Evolutionary conservation across 441 rosid species (phyloP), one percentile per base, ranked within the genome.

Genomic region (Corymbia calophylla): DNA sequence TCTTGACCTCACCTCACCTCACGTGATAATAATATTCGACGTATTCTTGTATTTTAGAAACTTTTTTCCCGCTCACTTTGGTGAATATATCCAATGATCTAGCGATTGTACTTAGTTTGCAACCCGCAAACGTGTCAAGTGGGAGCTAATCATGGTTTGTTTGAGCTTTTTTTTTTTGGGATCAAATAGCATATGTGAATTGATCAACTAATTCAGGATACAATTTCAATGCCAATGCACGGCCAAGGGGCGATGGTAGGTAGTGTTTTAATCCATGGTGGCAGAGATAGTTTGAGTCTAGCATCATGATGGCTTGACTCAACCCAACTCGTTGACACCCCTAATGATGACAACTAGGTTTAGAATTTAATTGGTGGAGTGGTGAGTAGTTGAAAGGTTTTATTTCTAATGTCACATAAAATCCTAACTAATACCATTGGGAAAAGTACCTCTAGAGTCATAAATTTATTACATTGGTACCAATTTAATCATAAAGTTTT

Each of bases 381-480:
- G 8, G 16, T 27, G 66, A 27, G 6, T 5, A 6, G 29, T 23
- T 58, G 29, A 58, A 68, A 39, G 29, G 5, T 73, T 39, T 73
- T 73, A 39, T 39, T 18, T 35, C 49, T 73, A 73, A 21, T 73
- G 5, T 27, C 7, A 21, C 82, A 35, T 73, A 21, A 39, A 39
- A 73, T 39, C 1, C 82, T 11, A 39, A 39, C 1, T 19, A 73
- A 21, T 73, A 21, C 7, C 25, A 10, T 10, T 2, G 6, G 11
- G 7, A 58, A 4, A 58, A 58, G n/a, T 25, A 25, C n/a, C 0
- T 39, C 4, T 21, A 25, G 25, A 58, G n/a, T 58, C 1, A 58
- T 58, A 58, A 58, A 58, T 0, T 18, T 58, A 58, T 58, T 58
- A 58, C 1, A 25, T 58, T 4, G 0, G 0, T 25, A 25, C 14